phyloP scores from a whole-genome alignment of 2,329 filamentous ascomycete species.

The Knoxdaviesia proteae region DNA sequence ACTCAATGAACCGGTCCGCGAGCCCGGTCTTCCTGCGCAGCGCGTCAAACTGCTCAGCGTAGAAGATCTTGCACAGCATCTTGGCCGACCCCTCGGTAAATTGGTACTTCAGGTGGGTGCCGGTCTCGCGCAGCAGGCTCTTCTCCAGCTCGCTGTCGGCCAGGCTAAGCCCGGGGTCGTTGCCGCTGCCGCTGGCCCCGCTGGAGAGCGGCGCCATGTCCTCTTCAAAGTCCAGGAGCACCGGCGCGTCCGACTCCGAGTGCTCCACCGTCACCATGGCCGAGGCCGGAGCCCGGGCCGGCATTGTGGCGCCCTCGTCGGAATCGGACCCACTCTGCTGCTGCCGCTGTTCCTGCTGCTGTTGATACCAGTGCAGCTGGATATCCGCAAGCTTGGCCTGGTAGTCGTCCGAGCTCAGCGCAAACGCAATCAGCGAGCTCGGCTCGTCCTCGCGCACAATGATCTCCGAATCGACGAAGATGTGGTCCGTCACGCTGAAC shows the following conservation, averaged over 20 bases:
- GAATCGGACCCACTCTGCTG: not conserved
- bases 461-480: slow-evolving; percentile 91
- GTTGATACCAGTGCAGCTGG: slow-evolving; percentile 1
- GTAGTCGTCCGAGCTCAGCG: slow-evolving; percentile 75
- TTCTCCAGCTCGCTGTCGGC: slow-evolving; percentile 43
- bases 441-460: slow-evolving; percentile 96
- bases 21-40: slow-evolving; percentile 82
- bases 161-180: slow-evolving; percentile 2
- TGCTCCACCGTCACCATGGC: not conserved
- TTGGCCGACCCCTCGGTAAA: slow-evolving; percentile 86
- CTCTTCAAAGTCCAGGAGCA: slow-evolving; percentile 1
- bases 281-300: not conserved
- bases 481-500: slow-evolving; percentile 69
- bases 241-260: not conserved
- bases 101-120: slow-evolving; percentile 88
- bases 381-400: slow-evolving; percentile 47
- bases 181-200: not conserved
- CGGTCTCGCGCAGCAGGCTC: slow-evolving; percentile 63
- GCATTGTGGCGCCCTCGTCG: not conserved
- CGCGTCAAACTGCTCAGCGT: slow-evolving; percentile 93
- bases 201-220: not conserved
- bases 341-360: not conserved
- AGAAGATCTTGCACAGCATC: slow-evolving; percentile 97
- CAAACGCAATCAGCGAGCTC: slow-evolving; percentile 86
- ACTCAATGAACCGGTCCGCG: slow-evolving; percentile 84